A percentile compares a stretch with the other conserved stretches of the same genome.
These are phyloP conservation scores for Ailanthus altissimus DNA, from an alignment of 345 rosid species.

Conservation along the genomic window DNA sequence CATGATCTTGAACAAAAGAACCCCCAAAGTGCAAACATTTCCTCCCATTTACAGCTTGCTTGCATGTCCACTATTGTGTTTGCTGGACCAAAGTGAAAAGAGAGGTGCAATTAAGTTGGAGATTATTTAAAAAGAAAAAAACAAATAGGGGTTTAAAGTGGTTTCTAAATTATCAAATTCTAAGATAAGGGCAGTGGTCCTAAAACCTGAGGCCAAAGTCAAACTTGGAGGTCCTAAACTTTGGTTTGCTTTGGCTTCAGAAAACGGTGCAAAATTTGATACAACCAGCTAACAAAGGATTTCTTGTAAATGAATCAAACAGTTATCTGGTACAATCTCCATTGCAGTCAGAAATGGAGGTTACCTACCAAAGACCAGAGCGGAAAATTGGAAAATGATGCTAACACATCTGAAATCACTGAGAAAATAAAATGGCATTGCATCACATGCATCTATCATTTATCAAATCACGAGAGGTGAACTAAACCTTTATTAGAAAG, in stretches of 20 bases:
- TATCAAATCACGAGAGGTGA: background rate
- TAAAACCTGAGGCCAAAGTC: background rate
- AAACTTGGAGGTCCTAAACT: background rate
- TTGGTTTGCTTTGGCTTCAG: background rate
- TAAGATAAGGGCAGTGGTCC: background rate
- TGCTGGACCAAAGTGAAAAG: background rate
- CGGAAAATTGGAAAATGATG: background rate
- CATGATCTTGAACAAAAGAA: slow-evolving; percentile 13
- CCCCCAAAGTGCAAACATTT: slow-evolving; percentile 3
- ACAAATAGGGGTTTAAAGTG: background rate
- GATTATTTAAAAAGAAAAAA: background rate
- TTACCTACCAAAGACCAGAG: background rate
- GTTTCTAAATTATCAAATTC: background rate
- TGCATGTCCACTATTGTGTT: background rate
- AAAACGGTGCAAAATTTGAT: background rate
- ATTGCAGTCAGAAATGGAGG: background rate
- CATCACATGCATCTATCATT: background rate
- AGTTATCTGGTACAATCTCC: background rate
- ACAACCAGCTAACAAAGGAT: background rate
- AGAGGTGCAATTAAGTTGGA: background rate
- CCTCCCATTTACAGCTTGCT: slow-evolving; percentile 5
- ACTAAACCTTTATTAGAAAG: background rate
- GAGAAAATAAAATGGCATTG: background rate
- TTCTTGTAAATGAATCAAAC: background rate
- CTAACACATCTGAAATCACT: background rate